Conservation (phyloP, 2,329 filamentous ascomycete genomes). For the Leptographium flavum region DNA sequence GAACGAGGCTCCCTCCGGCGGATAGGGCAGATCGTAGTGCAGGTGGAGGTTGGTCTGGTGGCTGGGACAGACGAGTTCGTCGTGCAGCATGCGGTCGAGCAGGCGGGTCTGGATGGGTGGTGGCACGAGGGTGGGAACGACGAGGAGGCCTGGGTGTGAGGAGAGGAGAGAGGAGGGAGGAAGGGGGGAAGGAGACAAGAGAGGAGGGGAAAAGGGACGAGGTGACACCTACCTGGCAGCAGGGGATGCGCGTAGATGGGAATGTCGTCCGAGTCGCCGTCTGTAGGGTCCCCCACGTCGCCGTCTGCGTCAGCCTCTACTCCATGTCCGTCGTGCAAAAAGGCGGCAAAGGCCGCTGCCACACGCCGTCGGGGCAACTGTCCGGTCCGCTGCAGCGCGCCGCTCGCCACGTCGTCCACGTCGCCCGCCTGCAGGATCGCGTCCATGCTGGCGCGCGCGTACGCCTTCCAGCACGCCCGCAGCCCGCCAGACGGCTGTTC, state of each 20-base stretch:
- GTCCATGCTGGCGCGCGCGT: constrained; percentile 43
- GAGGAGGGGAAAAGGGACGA: too few species aligned
- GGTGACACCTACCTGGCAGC: constrained; percentile 49
- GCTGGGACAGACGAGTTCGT: constrained; percentile 51
- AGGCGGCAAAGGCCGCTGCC: constrained; percentile 26
- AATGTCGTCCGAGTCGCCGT: constrained; percentile 12
- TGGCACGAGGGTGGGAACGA: constrained; percentile 64
- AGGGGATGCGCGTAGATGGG: constrained; percentile 49
- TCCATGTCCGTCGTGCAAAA: constrained; percentile 16
- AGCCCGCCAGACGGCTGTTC: constrained; percentile 61
- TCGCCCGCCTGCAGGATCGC: constrained; percentile 37
- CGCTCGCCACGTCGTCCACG: constrained; percentile 38
- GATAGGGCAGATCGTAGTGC: constrained; percentile 21
- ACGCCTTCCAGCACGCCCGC: constrained; percentile 60
- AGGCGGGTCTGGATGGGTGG: constrained; percentile 52
- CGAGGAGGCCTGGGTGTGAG: constrained; percentile 53
- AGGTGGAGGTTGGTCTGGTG: constrained; percentile 69
- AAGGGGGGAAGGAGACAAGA: not conserved
- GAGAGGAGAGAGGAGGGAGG: not conserved
- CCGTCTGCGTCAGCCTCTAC: too few species aligned
- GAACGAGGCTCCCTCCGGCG: constrained; percentile 27
- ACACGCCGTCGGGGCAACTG: constrained; percentile 20
- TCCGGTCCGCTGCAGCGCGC: constrained; percentile 7
- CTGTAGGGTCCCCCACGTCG: too few species aligned
- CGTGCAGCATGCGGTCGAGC: constrained; percentile 52